These are phyloP conservation scores for Mortierella polycephala DNA, from an alignment of 371 early-diverging fungal species.

Conservation along the genomic window DNA sequence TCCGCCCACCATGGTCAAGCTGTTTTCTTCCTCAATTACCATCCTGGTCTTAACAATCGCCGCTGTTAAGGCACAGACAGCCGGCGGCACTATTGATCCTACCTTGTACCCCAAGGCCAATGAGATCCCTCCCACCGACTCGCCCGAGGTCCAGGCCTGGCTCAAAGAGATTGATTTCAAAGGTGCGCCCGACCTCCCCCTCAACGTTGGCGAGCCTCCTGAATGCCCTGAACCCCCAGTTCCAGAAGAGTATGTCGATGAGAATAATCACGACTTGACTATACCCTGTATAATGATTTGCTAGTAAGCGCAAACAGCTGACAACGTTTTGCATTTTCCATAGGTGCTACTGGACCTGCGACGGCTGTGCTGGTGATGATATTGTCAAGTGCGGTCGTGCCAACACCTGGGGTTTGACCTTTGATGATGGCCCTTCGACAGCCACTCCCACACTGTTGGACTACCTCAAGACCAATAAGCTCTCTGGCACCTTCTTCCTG, in stretches of 20 bases:
- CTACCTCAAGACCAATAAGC: constrained; percentile 57
- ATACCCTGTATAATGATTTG: neutral
- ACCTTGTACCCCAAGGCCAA: constrained; percentile 18
- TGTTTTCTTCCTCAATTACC: constrained; percentile 28
- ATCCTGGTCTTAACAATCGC: constrained; percentile 23
- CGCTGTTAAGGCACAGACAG: constrained; percentile 20
- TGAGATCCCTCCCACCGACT: constrained; percentile 28
- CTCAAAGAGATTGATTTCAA: constrained; percentile 47
- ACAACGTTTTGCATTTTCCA: neutral
- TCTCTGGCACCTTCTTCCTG: constrained; percentile 71
- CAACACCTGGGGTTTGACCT: constrained; percentile 66
- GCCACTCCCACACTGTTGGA: constrained; percentile 61
- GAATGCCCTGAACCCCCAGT: constrained; percentile 31
- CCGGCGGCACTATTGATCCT: neutral
- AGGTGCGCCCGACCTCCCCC: constrained; percentile 31
- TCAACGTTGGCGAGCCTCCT: constrained; percentile 31
- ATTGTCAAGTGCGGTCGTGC: constrained; percentile 16
- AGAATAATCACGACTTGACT: neutral
- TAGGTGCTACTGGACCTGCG: constrained; percentile 49
- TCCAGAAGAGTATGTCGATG: constrained; percentile 28
- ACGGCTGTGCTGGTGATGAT: constrained; percentile 32
- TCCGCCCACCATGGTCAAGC: constrained; percentile 23
- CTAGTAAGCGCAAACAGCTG: no score
- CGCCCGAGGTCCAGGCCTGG: constrained; percentile 37
- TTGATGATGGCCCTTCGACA: constrained; percentile 69